phyloP scores from a whole-genome alignment of 1,139 yeast genomes.

The Kluyveromyces sp. region DNA sequence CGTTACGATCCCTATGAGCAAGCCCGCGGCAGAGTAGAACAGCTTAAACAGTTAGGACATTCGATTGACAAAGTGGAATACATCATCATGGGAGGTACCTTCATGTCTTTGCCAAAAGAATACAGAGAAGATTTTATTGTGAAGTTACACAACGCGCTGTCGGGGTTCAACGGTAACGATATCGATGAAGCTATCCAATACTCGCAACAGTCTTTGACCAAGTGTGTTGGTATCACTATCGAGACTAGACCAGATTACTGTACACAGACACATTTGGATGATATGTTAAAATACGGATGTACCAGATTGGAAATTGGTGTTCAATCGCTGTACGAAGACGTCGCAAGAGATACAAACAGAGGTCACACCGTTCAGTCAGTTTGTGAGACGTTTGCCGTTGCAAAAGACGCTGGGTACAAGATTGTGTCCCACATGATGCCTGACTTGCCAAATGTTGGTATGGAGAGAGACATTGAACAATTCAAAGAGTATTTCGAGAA shows the following conservation, averaged over 20 bases:
- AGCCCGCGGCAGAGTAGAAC: constrained; percentile 96
- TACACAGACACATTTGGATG: constrained; percentile 90
- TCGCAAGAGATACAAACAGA: constrained; percentile 95
- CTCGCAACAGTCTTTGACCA: constrained; percentile 91
- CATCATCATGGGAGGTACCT: constrained; percentile 98
- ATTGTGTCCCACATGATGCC: constrained; percentile 99
- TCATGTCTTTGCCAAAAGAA: constrained; percentile 86
- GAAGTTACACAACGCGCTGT: constrained; percentile 86
- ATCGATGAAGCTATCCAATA: constrained; percentile 85
- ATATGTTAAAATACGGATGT: constrained; percentile 94
- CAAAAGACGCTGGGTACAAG: constrained; percentile 97
- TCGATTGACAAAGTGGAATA: constrained; percentile 96
- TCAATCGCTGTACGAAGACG: constrained; percentile 95
- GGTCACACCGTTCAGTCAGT: constrained; percentile 97
- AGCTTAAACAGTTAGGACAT: constrained; percentile 89
- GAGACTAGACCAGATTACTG: constrained; percentile 99
- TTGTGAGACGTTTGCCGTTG: constrained; percentile 89
- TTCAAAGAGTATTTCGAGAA: constrained; percentile 93
- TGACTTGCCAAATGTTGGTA: constrained; percentile 95
- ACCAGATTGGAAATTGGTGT: constrained; percentile 96
- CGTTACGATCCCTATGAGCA: constrained; percentile 98
- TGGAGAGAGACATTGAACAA: constrained; percentile 96
- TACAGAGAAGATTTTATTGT: constrained; percentile 86
- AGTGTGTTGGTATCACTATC: constrained; percentile 97
- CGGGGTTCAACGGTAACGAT: constrained; percentile 85